phyloP scores from a whole-genome alignment of 2,329 filamentous ascomycete genomes.

The Ceratocystis harringtonii region DNA sequence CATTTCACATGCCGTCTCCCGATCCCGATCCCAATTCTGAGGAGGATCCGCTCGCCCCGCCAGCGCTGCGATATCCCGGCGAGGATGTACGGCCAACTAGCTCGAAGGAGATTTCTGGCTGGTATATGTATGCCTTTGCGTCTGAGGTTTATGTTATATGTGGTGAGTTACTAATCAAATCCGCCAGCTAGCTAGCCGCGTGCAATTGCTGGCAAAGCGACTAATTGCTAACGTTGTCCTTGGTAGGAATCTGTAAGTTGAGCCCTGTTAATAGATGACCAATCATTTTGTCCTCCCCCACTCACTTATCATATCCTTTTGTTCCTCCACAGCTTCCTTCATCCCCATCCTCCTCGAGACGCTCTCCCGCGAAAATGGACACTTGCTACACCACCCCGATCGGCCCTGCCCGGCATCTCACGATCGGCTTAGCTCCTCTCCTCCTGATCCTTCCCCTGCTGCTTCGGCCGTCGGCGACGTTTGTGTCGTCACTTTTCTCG shows the following conservation, averaged over 20 bases:
- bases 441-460: not conserved
- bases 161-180: conserved; percentile 34
- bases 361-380: conserved; percentile 79
- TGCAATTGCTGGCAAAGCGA: not conserved
- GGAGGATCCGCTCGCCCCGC: conserved; percentile 21
- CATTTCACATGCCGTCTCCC: not conserved
- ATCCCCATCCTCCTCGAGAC: conserved; percentile 92
- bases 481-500: conserved; percentile 70
- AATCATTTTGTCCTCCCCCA: not conserved
- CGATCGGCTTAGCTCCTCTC: conserved; percentile 26
- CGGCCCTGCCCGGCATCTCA: conserved; percentile 59
- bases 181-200: not conserved
- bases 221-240: conserved; percentile 8
- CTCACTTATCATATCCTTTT: not conserved
- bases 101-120: conserved; percentile 72
- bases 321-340: conserved; percentile 55
- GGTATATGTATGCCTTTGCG: conserved; percentile 94
- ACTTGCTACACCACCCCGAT: conserved; percentile 61
- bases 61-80: conserved; percentile 45
- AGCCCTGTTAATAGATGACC: conserved; percentile 17
- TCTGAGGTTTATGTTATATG: conserved; percentile 95
- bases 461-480: conserved; percentile 28
- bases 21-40: not conserved
- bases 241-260: conserved; percentile 23
- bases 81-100: conserved; percentile 86